These are phyloP conservation scores for Aspergillus sp. DNA, from an alignment of 2,329 filamentous ascomycete genomes.

Conservation along the genomic window DNA sequence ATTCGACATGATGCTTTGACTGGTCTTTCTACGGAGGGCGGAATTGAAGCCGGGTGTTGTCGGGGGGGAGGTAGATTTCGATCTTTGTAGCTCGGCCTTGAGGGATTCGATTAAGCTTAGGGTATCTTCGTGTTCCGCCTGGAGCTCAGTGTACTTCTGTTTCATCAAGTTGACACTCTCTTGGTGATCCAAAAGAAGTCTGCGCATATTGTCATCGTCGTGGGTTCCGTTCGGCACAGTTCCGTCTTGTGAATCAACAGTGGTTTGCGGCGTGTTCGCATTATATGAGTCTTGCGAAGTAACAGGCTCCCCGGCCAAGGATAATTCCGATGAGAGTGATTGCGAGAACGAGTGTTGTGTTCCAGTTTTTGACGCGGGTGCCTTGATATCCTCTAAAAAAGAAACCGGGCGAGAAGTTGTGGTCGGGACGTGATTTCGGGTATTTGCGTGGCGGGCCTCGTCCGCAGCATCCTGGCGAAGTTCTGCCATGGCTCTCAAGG, in stretches of 20 bases:
- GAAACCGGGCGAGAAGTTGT: conserved; percentile 64
- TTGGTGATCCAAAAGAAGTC: conserved; percentile 74
- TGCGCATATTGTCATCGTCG: conserved; percentile 71
- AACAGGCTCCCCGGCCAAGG: conserved; percentile 77
- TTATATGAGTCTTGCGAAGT: conserved; percentile 64
- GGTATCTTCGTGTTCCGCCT: conserved; percentile 76
- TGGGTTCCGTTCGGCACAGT: conserved; percentile 52
- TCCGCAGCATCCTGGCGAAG: conserved; percentile 78
- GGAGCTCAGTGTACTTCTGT: conserved; percentile 77
- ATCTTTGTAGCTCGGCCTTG: conserved; percentile 79
- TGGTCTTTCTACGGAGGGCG: conserved; percentile 91
- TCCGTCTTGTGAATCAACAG: conserved; percentile 24
- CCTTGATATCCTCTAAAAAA: conserved; percentile 78
- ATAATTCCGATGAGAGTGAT: conserved; percentile 91
- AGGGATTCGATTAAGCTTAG: conserved; percentile 87
- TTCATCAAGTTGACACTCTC: conserved; percentile 70
- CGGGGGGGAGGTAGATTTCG: conserved; percentile 64
- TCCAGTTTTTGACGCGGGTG: conserved; percentile 69
- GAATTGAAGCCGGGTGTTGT: conserved; percentile 44
- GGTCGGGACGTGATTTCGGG: conserved; percentile 43
- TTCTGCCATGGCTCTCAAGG: conserved; percentile 76
- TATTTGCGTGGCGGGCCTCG: conserved; percentile 65
- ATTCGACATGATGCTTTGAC: conserved; percentile 74
- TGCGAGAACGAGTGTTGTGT: conserved; percentile 75
- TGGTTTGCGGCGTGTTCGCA: conserved; percentile 45